Conservation (phyloP, 2,329 filamentous ascomycete species). For the Zasmidium citrigriseum region DNA sequence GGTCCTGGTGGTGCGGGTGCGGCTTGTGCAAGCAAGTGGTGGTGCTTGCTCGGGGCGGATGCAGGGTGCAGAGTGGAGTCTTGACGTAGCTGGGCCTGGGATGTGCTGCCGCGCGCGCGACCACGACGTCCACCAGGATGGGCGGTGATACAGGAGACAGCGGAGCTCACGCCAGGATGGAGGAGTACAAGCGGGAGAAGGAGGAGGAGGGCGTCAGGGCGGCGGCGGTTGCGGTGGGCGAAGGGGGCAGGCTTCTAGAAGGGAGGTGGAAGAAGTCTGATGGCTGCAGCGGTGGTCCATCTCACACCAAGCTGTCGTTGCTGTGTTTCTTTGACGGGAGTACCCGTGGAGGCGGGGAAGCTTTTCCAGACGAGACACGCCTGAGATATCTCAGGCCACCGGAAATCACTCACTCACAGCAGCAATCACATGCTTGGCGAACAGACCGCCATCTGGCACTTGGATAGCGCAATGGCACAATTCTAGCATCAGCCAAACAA, state of each 20-base stretch:
- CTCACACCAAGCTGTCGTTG: neutral
- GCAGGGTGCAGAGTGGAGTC: constrained; percentile 9
- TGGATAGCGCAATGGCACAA: too few species aligned
- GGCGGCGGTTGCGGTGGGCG: neutral
- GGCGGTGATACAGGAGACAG: neutral
- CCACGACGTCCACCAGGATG: neutral
- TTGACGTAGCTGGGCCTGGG: constrained; percentile 8
- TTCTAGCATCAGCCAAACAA: too few species aligned
- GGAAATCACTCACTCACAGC: neutral
- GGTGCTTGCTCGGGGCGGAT: neutral
- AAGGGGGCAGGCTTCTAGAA: constrained; percentile 9
- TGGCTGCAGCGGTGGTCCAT: neutral
- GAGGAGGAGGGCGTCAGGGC: neutral
- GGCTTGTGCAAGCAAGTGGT: neutral
- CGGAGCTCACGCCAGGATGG: neutral
- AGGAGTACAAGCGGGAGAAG: neutral
- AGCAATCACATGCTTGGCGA: neutral
- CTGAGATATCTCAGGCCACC: neutral
- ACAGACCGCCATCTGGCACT: too few species aligned
- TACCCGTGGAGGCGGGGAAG: neutral
- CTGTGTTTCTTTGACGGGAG: neutral
- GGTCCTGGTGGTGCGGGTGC: neutral
- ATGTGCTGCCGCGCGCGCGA: constrained; percentile 5
- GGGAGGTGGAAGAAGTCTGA: constrained; percentile 2
- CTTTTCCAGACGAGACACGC: constrained; percentile 1